These are phyloP conservation scores for Globisporangium mamillatum DNA, from an alignment of 352 stramenopile species.

Conservation along the genomic window DNA sequence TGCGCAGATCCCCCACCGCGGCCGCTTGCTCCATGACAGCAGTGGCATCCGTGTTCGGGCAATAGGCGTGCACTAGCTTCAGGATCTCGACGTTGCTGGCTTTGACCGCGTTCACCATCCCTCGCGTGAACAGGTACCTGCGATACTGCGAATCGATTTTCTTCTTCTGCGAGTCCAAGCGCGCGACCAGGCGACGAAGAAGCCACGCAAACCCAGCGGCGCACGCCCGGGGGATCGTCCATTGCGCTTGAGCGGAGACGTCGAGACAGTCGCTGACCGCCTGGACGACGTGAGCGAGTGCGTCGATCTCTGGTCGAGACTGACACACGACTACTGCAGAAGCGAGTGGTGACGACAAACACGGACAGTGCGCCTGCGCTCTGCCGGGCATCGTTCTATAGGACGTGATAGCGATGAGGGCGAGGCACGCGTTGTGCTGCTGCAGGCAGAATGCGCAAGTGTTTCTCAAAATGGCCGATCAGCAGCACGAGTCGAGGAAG, in stretches of 20 bases:
- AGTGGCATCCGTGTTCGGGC: not conserved
- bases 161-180: not conserved
- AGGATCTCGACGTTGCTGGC: not conserved
- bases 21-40: not conserved
- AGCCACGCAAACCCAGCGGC: not conserved
- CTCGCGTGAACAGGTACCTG: not conserved
- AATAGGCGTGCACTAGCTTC: not conserved
- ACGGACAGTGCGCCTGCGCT: too few species aligned
- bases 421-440: too few species aligned
- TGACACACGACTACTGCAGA: slow-evolving; percentile 1
- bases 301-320: not conserved
- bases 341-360: not conserved
- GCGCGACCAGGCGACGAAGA: not conserved
- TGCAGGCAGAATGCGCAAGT: too few species aligned
- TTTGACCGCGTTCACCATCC: not conserved
- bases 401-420: too few species aligned
- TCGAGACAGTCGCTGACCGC: slow-evolving; percentile 1
- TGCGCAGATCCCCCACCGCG: not conserved
- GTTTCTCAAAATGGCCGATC: too few species aligned
- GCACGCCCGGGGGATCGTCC: not conserved
- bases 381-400: too few species aligned
- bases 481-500: too few species aligned
- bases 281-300: not conserved
- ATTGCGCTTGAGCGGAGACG: not conserved
- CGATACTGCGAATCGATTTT: not conserved